Evolutionary conservation across 768 basidiomycete species (phyloP), one percentile per base, ranked within the genome.

Genomic region (Neoboletus subvelutipes): DNA sequence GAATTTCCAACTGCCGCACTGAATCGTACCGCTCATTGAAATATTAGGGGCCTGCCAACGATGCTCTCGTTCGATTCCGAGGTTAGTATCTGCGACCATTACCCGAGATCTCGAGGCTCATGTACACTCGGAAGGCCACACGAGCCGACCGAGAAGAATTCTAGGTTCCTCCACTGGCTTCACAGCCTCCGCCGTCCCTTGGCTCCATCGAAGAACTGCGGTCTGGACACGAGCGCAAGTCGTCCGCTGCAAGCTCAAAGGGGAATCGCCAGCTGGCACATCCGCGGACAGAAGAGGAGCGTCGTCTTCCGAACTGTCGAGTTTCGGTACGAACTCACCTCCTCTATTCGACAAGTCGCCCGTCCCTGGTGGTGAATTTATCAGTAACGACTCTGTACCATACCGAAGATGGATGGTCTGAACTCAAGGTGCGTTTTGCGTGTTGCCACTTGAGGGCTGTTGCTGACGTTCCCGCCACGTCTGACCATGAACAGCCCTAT

Each of bases 1-100:
- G 90, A 54, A 91, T 94, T 40, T 94, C 92, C 18, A 91, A 86
- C 76, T 94, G 94, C 75, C 86, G 86, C 64, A 86, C 84, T 6
- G 90, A 92, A 41, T 85, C 87, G 2, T 90, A 90, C 74, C 79
- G 85, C 17, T 81, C 88, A 7, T 73, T 86, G 69, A 77, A 77
- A 59, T 82, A 84, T 66, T 81, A 80, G 66, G 54, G 61, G 29
- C 68, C 59, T 77, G 51, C 83, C 78, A 37, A 76, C 78, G 45
- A 77, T 80, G 59, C 82, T 82, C 45, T 75, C 76, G 34, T 77
- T 81, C 63, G 89, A 92, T 70, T 81, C 85, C 63, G 82, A 81
- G 56, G 66, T 71, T 34, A 76, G 88, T 97, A 43, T 90, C 92
- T 3, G 79, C 82, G 4, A 89, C 90, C 5, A 75, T 98, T 50